Base-by-base conservation (phyloP, 2,329 filamentous ascomycete genomes). In the Ascochyta koolunga region DNA sequence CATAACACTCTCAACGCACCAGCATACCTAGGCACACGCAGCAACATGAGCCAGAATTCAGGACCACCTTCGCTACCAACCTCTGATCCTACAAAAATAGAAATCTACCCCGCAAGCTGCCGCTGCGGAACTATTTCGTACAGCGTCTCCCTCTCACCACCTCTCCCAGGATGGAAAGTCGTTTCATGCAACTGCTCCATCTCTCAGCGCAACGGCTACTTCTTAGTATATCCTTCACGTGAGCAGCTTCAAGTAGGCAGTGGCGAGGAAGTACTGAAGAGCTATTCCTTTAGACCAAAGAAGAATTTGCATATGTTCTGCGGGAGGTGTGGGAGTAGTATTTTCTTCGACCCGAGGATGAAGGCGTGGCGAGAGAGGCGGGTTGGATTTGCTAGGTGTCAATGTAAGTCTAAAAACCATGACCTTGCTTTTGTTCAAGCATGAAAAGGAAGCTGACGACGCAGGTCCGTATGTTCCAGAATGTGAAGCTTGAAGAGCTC, bases 141-240 rank as follows among this genome's bases (percentile, higher is more conserved):
- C 61, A 73, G 76, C 13, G 72, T 82, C 24, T 78, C 75, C 18
- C 74, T 84, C 38, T 79, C 78, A 25, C 80, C 81, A 21, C 77
- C 80, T 22, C 72, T 84, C 24, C 72, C 77, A 4, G 69, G 79
- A 58, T 73, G 79, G 58, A 69, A 75, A 54, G 76, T 82, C 4
- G 40, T 79, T n/a, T 65, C 77, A 18, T 85, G 82, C 74, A 82
- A 79, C 65, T 84, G 82, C 65, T 83, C 80, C n/a, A 78, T 80
- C 41, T 85, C 81, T 62, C 68, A 71, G 5, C 75, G 80, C 11
- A 75, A 78, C 24, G 82, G 80, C 0, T 83, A 84, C 57, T 69
- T 83, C 29, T 75, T 84, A 27, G 76, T 83, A 22, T 72, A 71
- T 45, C 67, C 70, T 2, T 54, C 58, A 21, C 61, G 63, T 32